phyloP scores from a whole-genome alignment of 768 basidiomycete genomes.

The Aureoboletus auriporus region DNA sequence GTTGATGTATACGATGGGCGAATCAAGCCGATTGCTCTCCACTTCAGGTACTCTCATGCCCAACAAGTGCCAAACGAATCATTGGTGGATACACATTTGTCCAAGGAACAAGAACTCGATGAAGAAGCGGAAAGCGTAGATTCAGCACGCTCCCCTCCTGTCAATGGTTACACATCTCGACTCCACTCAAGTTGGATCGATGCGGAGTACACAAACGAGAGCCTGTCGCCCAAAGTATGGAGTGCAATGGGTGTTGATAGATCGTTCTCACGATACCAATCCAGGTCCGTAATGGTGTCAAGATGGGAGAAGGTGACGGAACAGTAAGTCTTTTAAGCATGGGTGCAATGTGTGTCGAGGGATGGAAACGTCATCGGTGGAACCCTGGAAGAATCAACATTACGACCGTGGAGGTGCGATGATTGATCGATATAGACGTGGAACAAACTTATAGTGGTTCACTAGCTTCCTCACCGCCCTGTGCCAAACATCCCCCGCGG shows the following conservation, averaged over 20 bases:
- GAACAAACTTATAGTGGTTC: conserved; percentile 9
- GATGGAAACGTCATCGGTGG: conserved; percentile 87
- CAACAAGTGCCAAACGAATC: conserved; percentile 64
- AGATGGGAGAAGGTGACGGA: conserved; percentile 93
- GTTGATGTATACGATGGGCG: neutral
- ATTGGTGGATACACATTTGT: conserved; percentile 41
- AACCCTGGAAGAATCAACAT: conserved; percentile 89
- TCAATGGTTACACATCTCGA: conserved; percentile 40
- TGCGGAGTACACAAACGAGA: conserved; percentile 68
- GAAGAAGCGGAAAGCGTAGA: conserved; percentile 35
- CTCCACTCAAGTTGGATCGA: conserved; percentile 79
- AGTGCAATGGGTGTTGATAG: neutral
- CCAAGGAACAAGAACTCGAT: conserved; percentile 35
- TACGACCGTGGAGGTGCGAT: conserved; percentile 76
- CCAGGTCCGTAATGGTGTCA: conserved; percentile 78
- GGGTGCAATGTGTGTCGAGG: conserved; percentile 96
- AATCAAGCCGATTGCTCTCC: neutral
- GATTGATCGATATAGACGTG: neutral
- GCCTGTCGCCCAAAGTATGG: conserved; percentile 49
- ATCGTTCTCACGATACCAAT: neutral
- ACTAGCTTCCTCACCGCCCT: conserved; percentile 77
- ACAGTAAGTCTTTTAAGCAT: conserved; percentile 83
- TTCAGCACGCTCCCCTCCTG: conserved; percentile 43
- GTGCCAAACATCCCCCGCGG: conserved; percentile 72
- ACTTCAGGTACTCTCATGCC: conserved; percentile 65